A percentile compares a stretch with the other conserved stretches of the same genome.
Evolutionary conservation across 495 filamentous ascomycete species (phyloP).

Genomic region (Pseudoneurospora amorphoporcata): DNA sequence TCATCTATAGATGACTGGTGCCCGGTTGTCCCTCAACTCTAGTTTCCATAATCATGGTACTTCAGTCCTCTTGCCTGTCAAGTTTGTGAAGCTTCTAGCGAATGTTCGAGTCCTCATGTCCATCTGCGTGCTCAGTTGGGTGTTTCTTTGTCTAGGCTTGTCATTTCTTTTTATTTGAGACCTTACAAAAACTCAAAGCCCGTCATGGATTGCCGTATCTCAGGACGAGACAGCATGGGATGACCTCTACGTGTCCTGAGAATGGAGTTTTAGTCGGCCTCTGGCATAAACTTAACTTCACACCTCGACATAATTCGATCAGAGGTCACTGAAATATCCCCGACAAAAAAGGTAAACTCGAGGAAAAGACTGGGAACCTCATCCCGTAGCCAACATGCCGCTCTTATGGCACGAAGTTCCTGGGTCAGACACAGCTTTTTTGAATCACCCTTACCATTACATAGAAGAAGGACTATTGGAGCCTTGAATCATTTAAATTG

Average conservation of each 20-base stretch:
- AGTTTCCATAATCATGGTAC: not conserved
- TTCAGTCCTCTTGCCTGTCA: not conserved
- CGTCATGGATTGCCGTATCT: not conserved
- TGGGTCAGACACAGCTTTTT: not conserved
- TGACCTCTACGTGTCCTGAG: not conserved
- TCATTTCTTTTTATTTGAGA: not conserved
- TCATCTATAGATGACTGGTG: not conserved
- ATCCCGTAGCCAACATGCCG: not conserved
- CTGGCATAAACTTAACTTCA: not conserved
- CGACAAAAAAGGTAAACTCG: not conserved
- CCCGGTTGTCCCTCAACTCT: not conserved
- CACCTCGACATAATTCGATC: no score
- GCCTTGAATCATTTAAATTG: not conserved
- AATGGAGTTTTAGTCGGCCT: not conserved
- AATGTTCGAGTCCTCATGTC: not conserved
- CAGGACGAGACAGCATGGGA: not conserved
- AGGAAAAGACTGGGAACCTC: not conserved
- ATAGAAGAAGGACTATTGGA: not conserved
- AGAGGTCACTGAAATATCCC: no score
- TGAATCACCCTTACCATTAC: not conserved
- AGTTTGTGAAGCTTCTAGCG: not conserved
- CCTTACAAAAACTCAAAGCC: not conserved
- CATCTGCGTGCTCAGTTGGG: not conserved
- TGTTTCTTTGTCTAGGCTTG: not conserved
- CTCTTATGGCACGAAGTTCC: not conserved